Evolutionary conservation across 2,329 filamentous ascomycete genomes (phyloP).

Genomic region (Hirsutella rhossiliensis): DNA sequence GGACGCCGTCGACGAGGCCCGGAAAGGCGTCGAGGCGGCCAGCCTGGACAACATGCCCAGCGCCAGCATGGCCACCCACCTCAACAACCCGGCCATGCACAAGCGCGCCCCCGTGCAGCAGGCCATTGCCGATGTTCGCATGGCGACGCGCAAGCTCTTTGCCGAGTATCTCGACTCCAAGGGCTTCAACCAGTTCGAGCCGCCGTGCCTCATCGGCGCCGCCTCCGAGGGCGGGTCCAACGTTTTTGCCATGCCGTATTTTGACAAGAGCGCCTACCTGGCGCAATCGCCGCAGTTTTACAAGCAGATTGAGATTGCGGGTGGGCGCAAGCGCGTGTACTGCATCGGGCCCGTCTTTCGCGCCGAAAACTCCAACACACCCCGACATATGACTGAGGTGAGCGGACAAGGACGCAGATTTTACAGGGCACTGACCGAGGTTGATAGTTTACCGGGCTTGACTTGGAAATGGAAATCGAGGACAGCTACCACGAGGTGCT

Average conservation of each 20-base stretch:
- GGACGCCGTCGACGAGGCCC: conserved; percentile 27
- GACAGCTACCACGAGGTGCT: conserved; percentile 67
- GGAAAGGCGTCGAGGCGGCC: conserved; percentile 30
- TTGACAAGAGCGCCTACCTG: conserved; percentile 69
- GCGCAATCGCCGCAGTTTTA: conserved; percentile 78
- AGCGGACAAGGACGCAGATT: neutral
- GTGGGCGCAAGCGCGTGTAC: conserved; percentile 65
- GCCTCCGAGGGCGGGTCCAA: conserved; percentile 88
- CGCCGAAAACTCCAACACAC: conserved; percentile 77
- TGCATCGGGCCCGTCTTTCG: conserved; percentile 73
- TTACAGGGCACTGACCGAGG: neutral
- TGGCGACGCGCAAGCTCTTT: conserved; percentile 58
- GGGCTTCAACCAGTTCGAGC: conserved; percentile 75
- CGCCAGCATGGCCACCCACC: conserved; percentile 70
- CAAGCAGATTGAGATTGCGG: conserved; percentile 78
- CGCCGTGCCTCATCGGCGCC: conserved; percentile 78
- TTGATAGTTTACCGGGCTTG: conserved; percentile 63
- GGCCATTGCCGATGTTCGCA: conserved; percentile 49
- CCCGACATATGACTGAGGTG: conserved; percentile 71
- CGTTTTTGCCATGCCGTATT: conserved; percentile 85
- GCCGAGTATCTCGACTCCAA: conserved; percentile 64
- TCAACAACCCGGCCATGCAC: conserved; percentile 89
- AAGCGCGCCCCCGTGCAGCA: conserved; percentile 85
- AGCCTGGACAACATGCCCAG: conserved; percentile 43
- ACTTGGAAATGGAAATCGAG: conserved; percentile 83